Percentiles rank a stretch among this genome's conserved stretches.
Conservation (phyloP, 1,284 basidiomycete species). For the Kalmanozyma brasiliensis region DNA sequence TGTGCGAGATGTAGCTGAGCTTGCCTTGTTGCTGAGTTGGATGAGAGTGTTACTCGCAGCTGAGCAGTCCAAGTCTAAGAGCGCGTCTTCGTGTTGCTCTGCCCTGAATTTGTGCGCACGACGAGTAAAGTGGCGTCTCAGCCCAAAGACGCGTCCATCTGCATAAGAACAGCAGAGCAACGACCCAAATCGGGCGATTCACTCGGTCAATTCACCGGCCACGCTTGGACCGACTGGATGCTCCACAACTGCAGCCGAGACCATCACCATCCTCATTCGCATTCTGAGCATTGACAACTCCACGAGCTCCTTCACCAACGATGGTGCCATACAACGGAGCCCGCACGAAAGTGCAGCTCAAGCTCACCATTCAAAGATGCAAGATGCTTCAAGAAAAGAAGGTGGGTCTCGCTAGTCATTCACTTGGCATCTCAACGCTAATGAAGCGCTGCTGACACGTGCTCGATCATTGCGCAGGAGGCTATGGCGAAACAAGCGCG, state of each 20-base stretch:
- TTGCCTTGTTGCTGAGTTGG: too few species aligned
- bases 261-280: neutral
- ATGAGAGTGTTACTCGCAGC: too few species aligned
- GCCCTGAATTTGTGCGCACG: constrained; percentile 2
- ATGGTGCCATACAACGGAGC: constrained; percentile 61
- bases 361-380: constrained; percentile 88
- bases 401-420: too few species aligned
- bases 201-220: constrained; percentile 42
- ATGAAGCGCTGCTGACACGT: too few species aligned
- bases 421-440: too few species aligned
- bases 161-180: too few species aligned
- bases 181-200: neutral
- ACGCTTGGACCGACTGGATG: constrained; percentile 6
- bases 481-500: constrained; percentile 86
- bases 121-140: constrained; percentile 34
- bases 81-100: neutral
- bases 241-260: constrained; percentile 19
- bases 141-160: constrained; percentile 32
- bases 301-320: neutral
- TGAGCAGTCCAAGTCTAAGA: too few species aligned
- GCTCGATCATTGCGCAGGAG: constrained; percentile 69
- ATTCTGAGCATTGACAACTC: neutral
- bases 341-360: constrained; percentile 70
- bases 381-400: constrained; percentile 92
- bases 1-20: too few species aligned